Percentiles rank a stretch among this genome's conserved stretches.
Conservation (phyloP, 352 stramenopile species). For the Aphanomyces euteiches region DNA sequence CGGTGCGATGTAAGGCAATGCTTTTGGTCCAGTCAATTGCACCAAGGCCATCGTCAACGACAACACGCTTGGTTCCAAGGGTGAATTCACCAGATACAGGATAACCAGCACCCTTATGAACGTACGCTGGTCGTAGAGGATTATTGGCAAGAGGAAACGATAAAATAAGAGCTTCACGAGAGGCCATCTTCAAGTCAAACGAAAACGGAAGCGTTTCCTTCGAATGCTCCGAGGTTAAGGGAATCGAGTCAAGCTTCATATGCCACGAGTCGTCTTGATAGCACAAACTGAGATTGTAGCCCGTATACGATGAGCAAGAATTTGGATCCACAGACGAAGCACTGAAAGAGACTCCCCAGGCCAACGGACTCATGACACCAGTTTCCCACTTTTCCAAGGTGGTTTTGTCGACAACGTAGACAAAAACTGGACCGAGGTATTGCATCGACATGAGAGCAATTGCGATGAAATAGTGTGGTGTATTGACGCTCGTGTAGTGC, state of each 20-base stretch:
- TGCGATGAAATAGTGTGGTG: slow-evolving; percentile 40
- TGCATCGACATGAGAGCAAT: slow-evolving; percentile 45
- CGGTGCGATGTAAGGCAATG: slow-evolving; percentile 40
- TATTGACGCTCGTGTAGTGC: slow-evolving; percentile 48
- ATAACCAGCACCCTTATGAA: slow-evolving; percentile 44
- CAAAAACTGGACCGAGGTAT: slow-evolving; percentile 43
- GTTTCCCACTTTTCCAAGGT: slow-evolving; percentile 44
- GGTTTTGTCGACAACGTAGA: slow-evolving; percentile 48
- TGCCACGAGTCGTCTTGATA: slow-evolving; percentile 36
- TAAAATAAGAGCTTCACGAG: slow-evolving; percentile 40
- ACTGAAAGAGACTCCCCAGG: slow-evolving; percentile 38
- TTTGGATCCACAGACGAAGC: slow-evolving; percentile 41
- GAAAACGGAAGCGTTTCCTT: slow-evolving; percentile 27
- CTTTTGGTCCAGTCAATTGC: slow-evolving; percentile 48
- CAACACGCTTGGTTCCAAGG: slow-evolving; percentile 32
- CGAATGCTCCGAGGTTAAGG: slow-evolving; percentile 29
- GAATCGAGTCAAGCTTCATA: slow-evolving; percentile 32
- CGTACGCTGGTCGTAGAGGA: slow-evolving; percentile 42
- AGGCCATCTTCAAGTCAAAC: slow-evolving; percentile 34
- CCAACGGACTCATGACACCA: slow-evolving; percentile 34
- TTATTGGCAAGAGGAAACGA: slow-evolving; percentile 45
- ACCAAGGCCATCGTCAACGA: slow-evolving; percentile 28
- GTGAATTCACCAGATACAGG: slow-evolving; percentile 34
- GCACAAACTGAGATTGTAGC: slow-evolving; percentile 30
- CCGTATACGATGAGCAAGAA: slow-evolving; percentile 36